Percentiles rank a stretch among this genome's conserved stretches.
Evolutionary conservation across 768 basidiomycete genomes (phyloP).

Genomic region (Cyathus striatus): DNA sequence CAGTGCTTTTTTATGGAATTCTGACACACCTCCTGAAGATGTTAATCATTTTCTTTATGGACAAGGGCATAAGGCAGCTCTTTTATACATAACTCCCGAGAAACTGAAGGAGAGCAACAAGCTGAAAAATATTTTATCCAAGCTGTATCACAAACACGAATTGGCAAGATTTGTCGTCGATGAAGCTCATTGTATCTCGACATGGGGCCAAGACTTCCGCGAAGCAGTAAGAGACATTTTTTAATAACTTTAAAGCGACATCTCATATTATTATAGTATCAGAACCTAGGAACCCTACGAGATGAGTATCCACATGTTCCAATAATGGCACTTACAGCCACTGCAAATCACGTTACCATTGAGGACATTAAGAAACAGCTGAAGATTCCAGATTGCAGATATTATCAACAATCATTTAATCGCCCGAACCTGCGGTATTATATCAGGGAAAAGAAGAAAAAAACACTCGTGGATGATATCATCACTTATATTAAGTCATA

Average conservation of each 20-base stretch:
- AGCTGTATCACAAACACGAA: constrained; percentile 49
- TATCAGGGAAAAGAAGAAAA: constrained; percentile 39
- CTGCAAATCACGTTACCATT: constrained; percentile 75
- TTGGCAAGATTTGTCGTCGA: constrained; percentile 92
- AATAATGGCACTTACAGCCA: constrained; percentile 96
- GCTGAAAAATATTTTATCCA: constrained; percentile 50
- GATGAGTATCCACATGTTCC: constrained; percentile 74
- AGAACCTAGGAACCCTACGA: constrained; percentile 61
- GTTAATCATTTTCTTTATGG: constrained; percentile 39
- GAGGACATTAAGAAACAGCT: constrained; percentile 76
- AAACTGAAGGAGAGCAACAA: constrained; percentile 60
- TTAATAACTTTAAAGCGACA: neutral
- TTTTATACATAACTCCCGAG: constrained; percentile 93
- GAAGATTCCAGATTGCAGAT: constrained; percentile 48
- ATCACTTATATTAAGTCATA: constrained; percentile 58
- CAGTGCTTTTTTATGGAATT: constrained; percentile 65
- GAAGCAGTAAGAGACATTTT: constrained; percentile 53
- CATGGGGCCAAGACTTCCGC: constrained; percentile 94
- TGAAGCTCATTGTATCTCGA: constrained; percentile 92
- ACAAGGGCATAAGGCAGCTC: constrained; percentile 43
- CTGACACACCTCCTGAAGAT: constrained; percentile 37
- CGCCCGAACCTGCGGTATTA: constrained; percentile 85
- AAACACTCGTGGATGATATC: constrained; percentile 59
- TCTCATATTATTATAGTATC: constrained; percentile 45
- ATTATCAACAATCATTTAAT: constrained; percentile 85